Evolutionary conservation across 2,329 filamentous ascomycete species (phyloP).

Genomic region (Colletotrichum sp.): DNA sequence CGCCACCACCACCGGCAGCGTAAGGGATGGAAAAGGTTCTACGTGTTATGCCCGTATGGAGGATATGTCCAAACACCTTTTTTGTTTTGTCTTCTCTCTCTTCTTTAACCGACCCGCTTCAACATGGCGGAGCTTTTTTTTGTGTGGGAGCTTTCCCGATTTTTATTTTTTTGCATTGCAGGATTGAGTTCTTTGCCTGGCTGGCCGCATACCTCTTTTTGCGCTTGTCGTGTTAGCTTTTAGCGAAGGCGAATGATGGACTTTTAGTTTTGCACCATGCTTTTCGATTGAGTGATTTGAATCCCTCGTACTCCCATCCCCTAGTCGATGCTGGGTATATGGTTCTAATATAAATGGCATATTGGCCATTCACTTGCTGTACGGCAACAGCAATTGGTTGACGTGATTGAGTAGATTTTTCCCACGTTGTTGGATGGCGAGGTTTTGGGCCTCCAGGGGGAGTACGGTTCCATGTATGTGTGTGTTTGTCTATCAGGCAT

Average conservation of each 20-base stretch:
- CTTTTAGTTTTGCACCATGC: not conserved
- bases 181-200: not conserved
- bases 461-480: not conserved
- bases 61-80: not conserved
- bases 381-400: not conserved
- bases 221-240: not conserved
- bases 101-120: not conserved
- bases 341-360: not conserved
- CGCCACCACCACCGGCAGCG: not conserved
- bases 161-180: not conserved
- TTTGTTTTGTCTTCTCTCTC: not conserved
- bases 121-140: not conserved
- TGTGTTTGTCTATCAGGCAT: not conserved
- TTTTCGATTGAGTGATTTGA: not conserved
- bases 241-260: conserved; percentile 16
- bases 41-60: conserved; percentile 3
- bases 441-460: not conserved
- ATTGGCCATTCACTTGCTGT: not conserved
- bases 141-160: not conserved
- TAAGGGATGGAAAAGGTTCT: not conserved
- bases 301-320: not conserved
- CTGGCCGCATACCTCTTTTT: not conserved
- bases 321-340: not conserved
- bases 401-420: not conserved
- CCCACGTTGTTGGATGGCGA: not conserved